Evolutionary conservation across 2,329 filamentous ascomycete species (phyloP).

Genomic region (Pseudocercospora pini-densiflorae): DNA sequence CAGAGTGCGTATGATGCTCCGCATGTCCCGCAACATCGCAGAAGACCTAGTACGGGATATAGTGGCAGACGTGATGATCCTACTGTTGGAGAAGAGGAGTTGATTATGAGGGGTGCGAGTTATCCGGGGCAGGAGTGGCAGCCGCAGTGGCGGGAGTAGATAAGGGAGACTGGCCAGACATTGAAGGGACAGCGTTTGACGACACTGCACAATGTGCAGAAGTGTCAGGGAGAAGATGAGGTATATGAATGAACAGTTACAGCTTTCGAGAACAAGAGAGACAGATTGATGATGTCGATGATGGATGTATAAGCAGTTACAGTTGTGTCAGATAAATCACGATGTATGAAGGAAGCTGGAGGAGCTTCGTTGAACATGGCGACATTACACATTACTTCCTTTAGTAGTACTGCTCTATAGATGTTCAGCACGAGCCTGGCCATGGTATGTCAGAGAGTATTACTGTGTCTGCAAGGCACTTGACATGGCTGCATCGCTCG

Average conservation of each 20-base stretch:
- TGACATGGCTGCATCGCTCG: too few relatives aligned
- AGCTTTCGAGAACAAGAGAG: background rate
- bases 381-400: background rate
- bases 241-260: background rate
- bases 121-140: conserved; percentile 76
- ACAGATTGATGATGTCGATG: background rate
- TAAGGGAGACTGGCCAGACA: too few relatives aligned
- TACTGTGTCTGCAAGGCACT: too few relatives aligned
- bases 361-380: background rate
- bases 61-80: conserved; percentile 35
- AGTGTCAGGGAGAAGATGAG: too few relatives aligned
- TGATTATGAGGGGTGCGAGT: conserved; percentile 66
- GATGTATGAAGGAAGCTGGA: background rate
- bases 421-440: too few relatives aligned
- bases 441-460: too few relatives aligned
- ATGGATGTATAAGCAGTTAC: background rate
- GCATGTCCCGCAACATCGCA: background rate
- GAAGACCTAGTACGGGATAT: conserved; percentile 29
- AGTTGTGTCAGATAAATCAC: background rate
- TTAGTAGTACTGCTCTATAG: too few relatives aligned
- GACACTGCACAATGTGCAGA: too few relatives aligned
- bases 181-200: too few relatives aligned
- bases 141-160: conserved; percentile 43
- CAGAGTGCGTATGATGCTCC: conserved; percentile 4
- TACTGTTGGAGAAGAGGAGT: conserved; percentile 33